phyloP scores from a whole-genome alignment of 2,329 filamentous ascomycete species.

The Leptodontidium sp. region DNA sequence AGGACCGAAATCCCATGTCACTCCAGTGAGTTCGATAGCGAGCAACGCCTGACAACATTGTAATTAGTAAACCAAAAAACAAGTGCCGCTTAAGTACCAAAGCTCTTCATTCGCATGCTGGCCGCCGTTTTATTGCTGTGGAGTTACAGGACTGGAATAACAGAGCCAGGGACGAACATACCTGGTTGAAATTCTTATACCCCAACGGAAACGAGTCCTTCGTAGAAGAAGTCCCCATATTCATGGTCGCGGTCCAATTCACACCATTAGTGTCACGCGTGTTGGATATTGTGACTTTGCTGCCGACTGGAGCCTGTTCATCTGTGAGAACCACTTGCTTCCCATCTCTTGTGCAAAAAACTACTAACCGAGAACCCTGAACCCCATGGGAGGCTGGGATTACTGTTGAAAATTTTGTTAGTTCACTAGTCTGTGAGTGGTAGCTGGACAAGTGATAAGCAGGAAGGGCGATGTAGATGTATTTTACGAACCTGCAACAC shows the following conservation, averaged over 20 bases:
- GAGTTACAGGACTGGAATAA: no score
- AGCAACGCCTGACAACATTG: slow-evolving; percentile 48
- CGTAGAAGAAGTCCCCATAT: slow-evolving; percentile 43
- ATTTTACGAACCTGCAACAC: slow-evolving; percentile 46
- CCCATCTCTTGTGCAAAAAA: neutral
- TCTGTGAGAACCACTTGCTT: neutral
- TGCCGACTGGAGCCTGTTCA: slow-evolving; percentile 15
- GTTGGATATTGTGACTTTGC: slow-evolving; percentile 37
- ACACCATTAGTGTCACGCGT: slow-evolving; percentile 36
- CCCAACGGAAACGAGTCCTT: slow-evolving; percentile 49
- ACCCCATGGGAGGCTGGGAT: slow-evolving; percentile 51
- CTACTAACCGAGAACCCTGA: slow-evolving; percentile 49
- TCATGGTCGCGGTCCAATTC: slow-evolving; percentile 49
- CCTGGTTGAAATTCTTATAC: slow-evolving; percentile 50
- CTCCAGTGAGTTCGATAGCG: slow-evolving; percentile 51
- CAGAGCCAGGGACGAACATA: neutral
- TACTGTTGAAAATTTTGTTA: slow-evolving; percentile 29
- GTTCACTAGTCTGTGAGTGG: neutral
- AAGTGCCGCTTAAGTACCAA: no score
- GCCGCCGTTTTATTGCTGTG: no score
- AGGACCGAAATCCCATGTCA: slow-evolving; percentile 52
- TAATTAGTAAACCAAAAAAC: no score
- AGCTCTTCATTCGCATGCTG: no score
- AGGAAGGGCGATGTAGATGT: no score
- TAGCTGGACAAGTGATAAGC: neutral